Evolutionary conservation across 179 eudicot genomes (phyloP), one percentile per base, ranked within the genome.

Genomic region (Drosera spatulata): DNA sequence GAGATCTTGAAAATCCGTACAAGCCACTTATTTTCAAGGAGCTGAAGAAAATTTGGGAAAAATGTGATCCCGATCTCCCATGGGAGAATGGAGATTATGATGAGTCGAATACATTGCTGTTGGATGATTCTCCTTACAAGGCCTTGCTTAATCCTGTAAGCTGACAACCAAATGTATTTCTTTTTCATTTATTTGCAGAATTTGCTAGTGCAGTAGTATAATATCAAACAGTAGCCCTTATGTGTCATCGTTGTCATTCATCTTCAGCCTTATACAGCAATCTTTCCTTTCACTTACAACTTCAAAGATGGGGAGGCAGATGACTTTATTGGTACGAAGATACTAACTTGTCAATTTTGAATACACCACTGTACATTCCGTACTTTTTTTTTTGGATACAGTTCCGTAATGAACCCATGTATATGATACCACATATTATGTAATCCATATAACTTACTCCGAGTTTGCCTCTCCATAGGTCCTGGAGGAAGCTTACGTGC

Each of bases 111-210:
- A 91, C 98, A 15, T 61, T 91, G 53, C 70, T 91, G 73, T 61
- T 91, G 65, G 98, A 91, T 70, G 98, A 91, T 82, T 88, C 96
- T 71, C 98, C 98, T 14, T 84, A 88, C 66, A 91, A 91, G 76
- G 98, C 98, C 58, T 75, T 91, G 70, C 81, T 85, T 42, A 91
- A 91, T 71, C 96, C 98, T 52, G 96, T 88, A 88, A 65, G 95
- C 68, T 71, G 42, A 55, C 62, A 40, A 62, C 66, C 63, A 22
- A 22, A 22, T 22, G 33, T 22, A 22, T 59, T 60, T 4, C 10
- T 37, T 41, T 67, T 55, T 58, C 39, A 37, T 22, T 22, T 22
- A 22, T 22, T 22, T 22, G 58, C 46, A 4, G 39, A 56, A 33
- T 10, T n/a, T 22, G 33, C 33, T 22, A 22, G 33, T 22, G 33